Conservation (phyloP, 73 alveolate genomes). For the Symbiodinium pilosum region DNA sequence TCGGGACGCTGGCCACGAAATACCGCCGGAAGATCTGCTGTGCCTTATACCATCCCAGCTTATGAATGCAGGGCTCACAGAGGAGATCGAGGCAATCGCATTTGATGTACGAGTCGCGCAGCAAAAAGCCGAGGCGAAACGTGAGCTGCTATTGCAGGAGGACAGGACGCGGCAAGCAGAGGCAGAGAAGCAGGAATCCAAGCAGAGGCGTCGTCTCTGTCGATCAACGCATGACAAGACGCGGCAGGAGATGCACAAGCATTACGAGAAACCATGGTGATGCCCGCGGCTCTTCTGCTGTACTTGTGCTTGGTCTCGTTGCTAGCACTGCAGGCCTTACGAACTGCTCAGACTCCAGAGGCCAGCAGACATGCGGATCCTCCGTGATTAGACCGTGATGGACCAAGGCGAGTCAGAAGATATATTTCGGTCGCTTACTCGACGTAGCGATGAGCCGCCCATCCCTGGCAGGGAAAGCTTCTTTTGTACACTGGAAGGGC, state of each 20-base stretch:
- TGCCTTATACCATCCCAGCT: neutral
- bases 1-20: conserved; percentile 1
- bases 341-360: no score
- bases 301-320: no score
- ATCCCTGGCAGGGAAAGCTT: no score
- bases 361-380: no score
- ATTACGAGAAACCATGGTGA: neutral
- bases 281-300: no score
- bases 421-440: no score
- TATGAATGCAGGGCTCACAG: neutral
- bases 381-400: no score
- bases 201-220: neutral
- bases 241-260: neutral
- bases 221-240: conserved; percentile 1
- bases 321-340: no score
- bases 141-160: neutral
- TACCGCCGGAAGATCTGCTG: neutral
- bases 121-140: neutral
- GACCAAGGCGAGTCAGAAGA: no score
- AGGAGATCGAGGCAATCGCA: conserved; percentile 2
- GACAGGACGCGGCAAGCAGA: neutral
- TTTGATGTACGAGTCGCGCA: neutral
- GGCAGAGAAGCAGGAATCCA: neutral
- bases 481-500: no score
- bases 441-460: no score